Base-by-base conservation (phyloP, 345 rosid genomes). In the Bretschneidera sinensis region DNA sequence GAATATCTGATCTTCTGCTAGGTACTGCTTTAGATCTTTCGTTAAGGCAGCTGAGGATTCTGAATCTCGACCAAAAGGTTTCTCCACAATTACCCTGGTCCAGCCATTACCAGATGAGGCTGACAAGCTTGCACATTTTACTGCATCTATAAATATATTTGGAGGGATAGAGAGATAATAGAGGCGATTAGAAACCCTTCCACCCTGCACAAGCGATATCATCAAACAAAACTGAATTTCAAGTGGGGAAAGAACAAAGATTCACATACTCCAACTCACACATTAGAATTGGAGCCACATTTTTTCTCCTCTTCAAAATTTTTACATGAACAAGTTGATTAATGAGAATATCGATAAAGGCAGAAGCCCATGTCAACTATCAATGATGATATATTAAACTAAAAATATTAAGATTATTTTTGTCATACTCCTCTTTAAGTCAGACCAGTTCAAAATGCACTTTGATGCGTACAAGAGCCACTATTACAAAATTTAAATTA, bases 31-130 rank as follows among this genome's bases (percentile, higher is more conserved):
- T 17, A 94, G 86, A 17, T 91, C 67, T 70, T 69, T 94, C 16
- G 97, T 94, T 76, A 94, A 75, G 48, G 97, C 92, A 65, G 99
- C 96, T 0, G 99, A 94, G 54, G 97, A 86, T 70, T 86, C 97
- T 47, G 99, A 90, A 78, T 90, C 96, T 66, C 96, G 83, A 60
- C 99, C 99, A 75, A 94, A 94, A 65, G 99, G 99, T 78, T 94
- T 94, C 85, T 94, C 99, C 18, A 94, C 99, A 58, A 94, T 90
- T 76, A 94, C 99, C 70, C 97, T 83, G 49, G 95, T 90, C 99
- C 99, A 94, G 73, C 99, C 99, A 63, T 71, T 78, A 59, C 79
- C 81, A 76, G 99, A 80, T 64, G 99, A 90, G 63, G 97, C 95
- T 24, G 95, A 87, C 18, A 64, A 51, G 83, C 95, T 94, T 57